These are phyloP conservation scores for Aspergillus pseudoviridinutans DNA, from an alignment of 2,329 filamentous ascomycete species.

Conservation along the genomic window DNA sequence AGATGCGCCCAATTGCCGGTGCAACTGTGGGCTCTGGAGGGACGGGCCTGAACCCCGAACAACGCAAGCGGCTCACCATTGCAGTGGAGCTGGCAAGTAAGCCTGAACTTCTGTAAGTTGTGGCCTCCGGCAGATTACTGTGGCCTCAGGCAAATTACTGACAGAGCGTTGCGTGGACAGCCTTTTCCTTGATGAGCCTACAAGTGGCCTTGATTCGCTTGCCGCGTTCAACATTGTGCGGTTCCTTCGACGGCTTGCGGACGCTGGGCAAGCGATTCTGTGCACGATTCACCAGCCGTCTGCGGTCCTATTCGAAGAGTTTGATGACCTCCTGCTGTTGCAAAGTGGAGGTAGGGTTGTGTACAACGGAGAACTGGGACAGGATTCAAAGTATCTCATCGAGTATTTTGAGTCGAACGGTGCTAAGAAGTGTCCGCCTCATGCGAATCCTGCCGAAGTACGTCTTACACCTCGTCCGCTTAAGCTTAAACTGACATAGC, in stretches of 20 bases:
- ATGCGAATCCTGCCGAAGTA: constrained; percentile 67
- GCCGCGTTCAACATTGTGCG: constrained; percentile 63
- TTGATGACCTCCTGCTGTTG: constrained; percentile 75
- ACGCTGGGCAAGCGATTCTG: constrained; percentile 81
- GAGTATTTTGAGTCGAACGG: constrained; percentile 65
- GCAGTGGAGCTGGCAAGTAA: constrained; percentile 61
- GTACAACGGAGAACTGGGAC: constrained; percentile 81
- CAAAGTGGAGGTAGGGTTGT: constrained; percentile 75
- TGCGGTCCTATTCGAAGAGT: constrained; percentile 80
- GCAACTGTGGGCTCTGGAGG: constrained; percentile 60
- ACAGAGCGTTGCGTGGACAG: no score
- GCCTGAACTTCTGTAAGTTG: constrained; percentile 48
- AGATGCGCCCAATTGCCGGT: constrained; percentile 64
- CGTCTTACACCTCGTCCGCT: not conserved
- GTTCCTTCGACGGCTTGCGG: constrained; percentile 59
- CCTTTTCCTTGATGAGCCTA: constrained; percentile 56
- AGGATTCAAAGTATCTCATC: constrained; percentile 67
- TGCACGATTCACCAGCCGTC: constrained; percentile 92
- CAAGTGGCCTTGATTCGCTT: constrained; percentile 63
- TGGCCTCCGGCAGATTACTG: no score
- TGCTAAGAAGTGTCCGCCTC: constrained; percentile 54
- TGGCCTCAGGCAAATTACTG: no score
- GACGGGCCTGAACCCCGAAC: constrained; percentile 60
- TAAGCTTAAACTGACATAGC: not conserved
- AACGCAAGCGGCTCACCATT: constrained; percentile 64